Base-by-base conservation (phyloP, 140 eudicot genomes). In the Oenanthe javanica region DNA sequence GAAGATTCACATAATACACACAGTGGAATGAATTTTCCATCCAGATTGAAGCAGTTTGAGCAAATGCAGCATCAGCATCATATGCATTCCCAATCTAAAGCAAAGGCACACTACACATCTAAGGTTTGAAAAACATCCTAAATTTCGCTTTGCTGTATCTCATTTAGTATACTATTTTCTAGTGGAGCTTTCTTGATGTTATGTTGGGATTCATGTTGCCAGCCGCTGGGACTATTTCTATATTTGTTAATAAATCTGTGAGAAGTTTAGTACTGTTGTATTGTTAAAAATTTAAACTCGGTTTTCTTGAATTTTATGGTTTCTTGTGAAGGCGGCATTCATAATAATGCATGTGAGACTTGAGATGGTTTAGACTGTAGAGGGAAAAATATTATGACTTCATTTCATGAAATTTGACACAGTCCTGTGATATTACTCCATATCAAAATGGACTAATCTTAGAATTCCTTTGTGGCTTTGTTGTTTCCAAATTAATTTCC, bases 51-150 rank as follows among this genome's bases (percentile, higher is more conserved):
- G 79, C 87, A 80, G 73, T 95, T 95, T 86, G 86, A 84, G 83
- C 88, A 88, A 70, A 85, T 91, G 87, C 99, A 93, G 80, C 89
- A 88, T 79, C 91, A 85, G 81, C 99, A 95, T 79, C 99, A 92
- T 9, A 25, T 25, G 76, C 89, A 88, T 81, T 80, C 78, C 13
- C 91, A 85, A 83, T 80, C 88, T 4, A 89, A 87, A 79, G 84
- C 89, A 48, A 85, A 45, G 40, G 81, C 85, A 51, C 82, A 82
- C 72, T 71, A 79, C 77, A 72, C 89, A 31, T 78, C 92, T 14
- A 92, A 90, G 98, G 98, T 94, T 83, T 48, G 79, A 49, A 6
- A 1, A 74, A 40, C 77, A 25, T 75, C 52, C 11, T n/a, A 48
- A 46, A 75, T 75, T 31, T 75, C 16, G 40, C 18, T 66, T 31